Evolutionary conservation across 768 basidiomycete species (phyloP).

Genomic region (Lactarius trivialis): DNA sequence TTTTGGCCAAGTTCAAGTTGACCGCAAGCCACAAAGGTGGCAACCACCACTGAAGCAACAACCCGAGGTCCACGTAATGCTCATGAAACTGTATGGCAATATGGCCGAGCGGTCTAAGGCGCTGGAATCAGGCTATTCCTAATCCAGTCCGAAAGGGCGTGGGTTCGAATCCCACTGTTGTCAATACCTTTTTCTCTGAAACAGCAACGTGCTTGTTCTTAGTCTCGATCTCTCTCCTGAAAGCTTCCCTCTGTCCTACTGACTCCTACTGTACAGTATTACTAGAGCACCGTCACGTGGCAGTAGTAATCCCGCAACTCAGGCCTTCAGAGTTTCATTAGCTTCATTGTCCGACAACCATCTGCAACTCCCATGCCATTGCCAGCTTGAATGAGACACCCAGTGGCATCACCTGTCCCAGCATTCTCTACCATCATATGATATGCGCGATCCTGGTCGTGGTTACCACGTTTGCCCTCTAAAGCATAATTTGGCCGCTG

Average conservation of each 20-base stretch:
- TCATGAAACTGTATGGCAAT: conserved; percentile 9
- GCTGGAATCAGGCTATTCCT: conserved; percentile 23
- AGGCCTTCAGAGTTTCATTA: too few species aligned
- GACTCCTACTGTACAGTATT: too few species aligned
- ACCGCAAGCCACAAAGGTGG: background rate
- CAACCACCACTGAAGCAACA: background rate
- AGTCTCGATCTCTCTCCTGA: too few species aligned
- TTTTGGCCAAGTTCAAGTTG: background rate
- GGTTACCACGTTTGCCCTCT: background rate
- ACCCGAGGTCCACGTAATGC: background rate
- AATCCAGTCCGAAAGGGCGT: conserved; percentile 36
- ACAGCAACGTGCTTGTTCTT: too few species aligned
- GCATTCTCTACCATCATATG: background rate
- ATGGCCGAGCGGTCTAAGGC: conserved; percentile 27
- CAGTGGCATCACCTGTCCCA: background rate
- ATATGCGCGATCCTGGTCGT: too few species aligned
- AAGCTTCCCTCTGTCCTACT: too few species aligned
- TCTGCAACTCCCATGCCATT: too few species aligned
- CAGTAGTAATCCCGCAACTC: too few species aligned
- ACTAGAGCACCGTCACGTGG: too few species aligned
- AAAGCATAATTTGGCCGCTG: background rate
- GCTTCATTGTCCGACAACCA: background rate
- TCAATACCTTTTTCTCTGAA: conserved; percentile 16
- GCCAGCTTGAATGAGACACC: too few species aligned
- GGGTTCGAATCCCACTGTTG: conserved; percentile 46